phyloP scores from a whole-genome alignment of 2,329 filamentous ascomycete species.

The Ilyonectria destructans region DNA sequence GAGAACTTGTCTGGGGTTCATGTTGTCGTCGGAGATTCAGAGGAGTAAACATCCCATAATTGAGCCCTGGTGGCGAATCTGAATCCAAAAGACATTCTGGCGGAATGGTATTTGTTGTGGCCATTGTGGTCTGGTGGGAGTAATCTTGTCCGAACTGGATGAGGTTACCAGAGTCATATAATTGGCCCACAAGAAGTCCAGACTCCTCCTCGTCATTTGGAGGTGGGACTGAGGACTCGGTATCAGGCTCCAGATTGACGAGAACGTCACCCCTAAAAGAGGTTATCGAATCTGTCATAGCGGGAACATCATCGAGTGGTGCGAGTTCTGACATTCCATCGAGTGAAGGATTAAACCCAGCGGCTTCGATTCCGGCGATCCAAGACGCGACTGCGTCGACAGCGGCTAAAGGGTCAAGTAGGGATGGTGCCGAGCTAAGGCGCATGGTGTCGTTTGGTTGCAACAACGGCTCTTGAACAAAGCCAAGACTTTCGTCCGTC shows the following conservation, averaged over 20 bases:
- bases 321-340: not conserved
- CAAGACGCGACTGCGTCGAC: constrained; percentile 14
- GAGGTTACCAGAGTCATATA: not conserved
- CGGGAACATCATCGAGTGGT: not conserved
- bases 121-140: not conserved
- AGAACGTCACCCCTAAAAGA: not conserved
- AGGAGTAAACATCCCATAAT: constrained; percentile 21
- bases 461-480: too few relatives aligned
- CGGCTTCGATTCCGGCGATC: constrained; percentile 12
- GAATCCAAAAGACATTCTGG: constrained; percentile 26
- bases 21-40: not conserved
- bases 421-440: not conserved
- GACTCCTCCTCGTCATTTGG: not conserved
- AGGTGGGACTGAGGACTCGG: not conserved
- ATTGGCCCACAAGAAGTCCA: not conserved
- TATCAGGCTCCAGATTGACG: not conserved
- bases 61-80: constrained; percentile 15
- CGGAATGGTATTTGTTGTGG: not conserved
- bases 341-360: not conserved
- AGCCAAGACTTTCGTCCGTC: not conserved
- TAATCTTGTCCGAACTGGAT: not conserved
- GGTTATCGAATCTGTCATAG: not conserved
- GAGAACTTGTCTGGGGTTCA: not conserved
- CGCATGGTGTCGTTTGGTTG: not conserved
- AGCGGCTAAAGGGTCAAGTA: not conserved